A percentile compares a stretch with the other conserved stretches of the same genome.
Evolutionary conservation across 331 rosid genomes (phyloP).

Genomic region (Malus hybrid): DNA sequence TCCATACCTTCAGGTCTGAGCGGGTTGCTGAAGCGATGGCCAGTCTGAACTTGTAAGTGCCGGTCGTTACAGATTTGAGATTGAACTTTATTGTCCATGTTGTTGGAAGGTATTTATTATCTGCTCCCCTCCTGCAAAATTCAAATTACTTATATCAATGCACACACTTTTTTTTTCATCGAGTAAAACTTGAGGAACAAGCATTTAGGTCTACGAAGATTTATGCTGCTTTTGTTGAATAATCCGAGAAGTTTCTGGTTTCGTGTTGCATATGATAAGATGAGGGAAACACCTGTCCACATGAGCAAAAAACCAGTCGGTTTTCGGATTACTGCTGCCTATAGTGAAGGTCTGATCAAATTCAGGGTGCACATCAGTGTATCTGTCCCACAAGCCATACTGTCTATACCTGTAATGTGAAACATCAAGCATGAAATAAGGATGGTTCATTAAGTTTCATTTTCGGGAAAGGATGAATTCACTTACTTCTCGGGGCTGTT

Average conservation of each 20-base stretch:
- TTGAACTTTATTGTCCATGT: slow-evolving; percentile 38
- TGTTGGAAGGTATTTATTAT: slow-evolving; percentile 19
- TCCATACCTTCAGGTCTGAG: slow-evolving; percentile 26
- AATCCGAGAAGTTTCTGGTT: neutral
- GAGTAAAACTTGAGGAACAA: neutral
- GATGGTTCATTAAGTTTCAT: neutral
- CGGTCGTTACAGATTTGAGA: slow-evolving; percentile 18
- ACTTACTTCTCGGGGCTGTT: slow-evolving; percentile 40
- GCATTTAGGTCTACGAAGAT: slow-evolving; percentile 3
- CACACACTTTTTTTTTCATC: neutral
- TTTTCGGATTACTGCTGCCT: slow-evolving; percentile 33
- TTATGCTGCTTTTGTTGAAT: neutral
- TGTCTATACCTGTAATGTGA: slow-evolving; percentile 36
- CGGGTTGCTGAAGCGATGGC: slow-evolving; percentile 36
- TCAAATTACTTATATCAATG: neutral
- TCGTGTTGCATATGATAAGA: neutral
- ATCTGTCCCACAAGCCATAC: slow-evolving; percentile 43
- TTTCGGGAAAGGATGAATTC: neutral
- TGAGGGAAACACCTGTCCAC: slow-evolving; percentile 24
- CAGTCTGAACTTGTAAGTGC: slow-evolving; percentile 22
- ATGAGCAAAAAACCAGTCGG: slow-evolving; percentile 43
- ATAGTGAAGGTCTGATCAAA: slow-evolving; percentile 27
- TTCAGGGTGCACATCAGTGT: slow-evolving; percentile 31
- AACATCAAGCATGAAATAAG: neutral
- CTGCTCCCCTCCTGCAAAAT: slow-evolving; percentile 29